phyloP scores from a whole-genome alignment of 2,329 filamentous ascomycete species.

The Neofusicoccum umdonicola region DNA sequence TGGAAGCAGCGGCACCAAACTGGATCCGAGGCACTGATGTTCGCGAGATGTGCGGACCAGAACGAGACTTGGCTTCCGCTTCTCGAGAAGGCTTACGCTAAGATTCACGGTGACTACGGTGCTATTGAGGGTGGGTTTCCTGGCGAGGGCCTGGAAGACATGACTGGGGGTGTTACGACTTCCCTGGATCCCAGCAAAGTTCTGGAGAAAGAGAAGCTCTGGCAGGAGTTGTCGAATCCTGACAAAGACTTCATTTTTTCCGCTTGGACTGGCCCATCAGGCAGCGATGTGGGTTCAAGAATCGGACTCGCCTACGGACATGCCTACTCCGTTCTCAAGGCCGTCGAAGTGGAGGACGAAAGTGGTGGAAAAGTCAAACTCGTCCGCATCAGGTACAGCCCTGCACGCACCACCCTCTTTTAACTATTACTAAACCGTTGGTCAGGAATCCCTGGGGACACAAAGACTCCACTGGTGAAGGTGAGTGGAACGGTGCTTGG shows the following conservation, averaged over 20 bases:
- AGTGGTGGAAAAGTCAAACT: slow-evolving; percentile 59
- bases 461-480: slow-evolving; percentile 25
- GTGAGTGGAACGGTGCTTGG: slow-evolving; percentile 80
- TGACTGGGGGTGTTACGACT: slow-evolving; percentile 67
- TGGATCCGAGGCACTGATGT: slow-evolving; percentile 74
- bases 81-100: slow-evolving; percentile 80
- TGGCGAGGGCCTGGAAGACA: slow-evolving; percentile 59
- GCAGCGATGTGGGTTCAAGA: slow-evolving; percentile 34
- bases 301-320: slow-evolving; percentile 48
- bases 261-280: not conserved
- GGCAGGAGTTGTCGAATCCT: slow-evolving; percentile 77
- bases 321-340: slow-evolving; percentile 59
- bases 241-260: slow-evolving; percentile 76
- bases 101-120: slow-evolving; percentile 77
- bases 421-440: slow-evolving; percentile 32
- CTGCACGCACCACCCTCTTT: too few species aligned
- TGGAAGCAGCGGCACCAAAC: slow-evolving; percentile 63
- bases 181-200: slow-evolving; percentile 69
- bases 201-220: slow-evolving; percentile 76
- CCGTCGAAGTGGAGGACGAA: slow-evolving; percentile 59
- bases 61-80: slow-evolving; percentile 83
- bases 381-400: not conserved
- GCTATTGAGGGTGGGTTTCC: slow-evolving; percentile 74
- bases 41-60: slow-evolving; percentile 70
- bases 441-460: slow-evolving; percentile 76